Conservation (phyloP, 2,329 filamentous ascomycete species). For the Amauroascus niger region DNA sequence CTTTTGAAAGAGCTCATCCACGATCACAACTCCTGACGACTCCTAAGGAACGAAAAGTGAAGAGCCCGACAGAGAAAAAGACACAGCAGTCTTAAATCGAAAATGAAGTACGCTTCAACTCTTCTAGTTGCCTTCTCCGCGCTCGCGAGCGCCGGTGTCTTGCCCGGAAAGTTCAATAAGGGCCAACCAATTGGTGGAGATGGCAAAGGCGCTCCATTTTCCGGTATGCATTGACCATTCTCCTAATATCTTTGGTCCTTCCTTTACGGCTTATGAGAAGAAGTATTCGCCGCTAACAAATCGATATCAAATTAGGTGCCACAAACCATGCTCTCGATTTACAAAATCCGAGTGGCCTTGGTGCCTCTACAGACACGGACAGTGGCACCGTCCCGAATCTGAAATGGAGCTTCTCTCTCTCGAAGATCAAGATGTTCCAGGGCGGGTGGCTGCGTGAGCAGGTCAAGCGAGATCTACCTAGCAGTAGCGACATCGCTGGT, state of each 20-base stretch:
- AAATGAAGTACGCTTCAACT: slow-evolving; percentile 13
- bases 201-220: slow-evolving; percentile 50
- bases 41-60: background rate
- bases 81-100: background rate
- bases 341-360: slow-evolving; percentile 55
- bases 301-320: slow-evolving; percentile 41
- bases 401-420: slow-evolving; percentile 62
- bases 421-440: slow-evolving; percentile 51
- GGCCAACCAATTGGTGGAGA: slow-evolving; percentile 47
- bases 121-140: slow-evolving; percentile 9
- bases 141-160: slow-evolving; percentile 7
- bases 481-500: slow-evolving; percentile 56
- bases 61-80: background rate
- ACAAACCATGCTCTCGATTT: slow-evolving; percentile 54
- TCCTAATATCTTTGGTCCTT: background rate
- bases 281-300: background rate
- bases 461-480: slow-evolving; percentile 56
- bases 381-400: slow-evolving; percentile 55
- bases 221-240: slow-evolving; percentile 38
- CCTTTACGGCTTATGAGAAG: background rate
- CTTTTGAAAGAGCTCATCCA: background rate
- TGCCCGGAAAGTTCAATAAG: slow-evolving; percentile 33
- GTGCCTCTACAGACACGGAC: slow-evolving; percentile 49
- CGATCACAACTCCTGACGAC: slow-evolving; percentile 6
- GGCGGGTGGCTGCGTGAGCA: slow-evolving; percentile 60